These are phyloP conservation scores for Parietaria judaica DNA, from an alignment of 306 rosid species.

Conservation along the genomic window DNA sequence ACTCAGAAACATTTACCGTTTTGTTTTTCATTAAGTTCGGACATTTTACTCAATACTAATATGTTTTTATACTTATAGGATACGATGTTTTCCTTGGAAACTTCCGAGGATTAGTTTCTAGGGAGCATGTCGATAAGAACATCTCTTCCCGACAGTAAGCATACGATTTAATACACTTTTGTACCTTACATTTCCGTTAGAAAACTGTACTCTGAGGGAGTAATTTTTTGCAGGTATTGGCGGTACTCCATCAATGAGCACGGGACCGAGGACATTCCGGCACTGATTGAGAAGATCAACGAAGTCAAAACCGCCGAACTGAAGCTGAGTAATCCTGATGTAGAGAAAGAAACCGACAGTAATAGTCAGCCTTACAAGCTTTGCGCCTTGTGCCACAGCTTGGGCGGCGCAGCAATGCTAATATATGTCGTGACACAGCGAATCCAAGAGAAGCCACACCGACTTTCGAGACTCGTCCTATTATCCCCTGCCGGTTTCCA, in stretches of 20 bases:
- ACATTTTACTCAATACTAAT: constrained; percentile 6
- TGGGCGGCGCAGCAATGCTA: constrained; percentile 82
- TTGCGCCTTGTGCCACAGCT: constrained; percentile 76
- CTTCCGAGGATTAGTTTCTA: constrained; percentile 75
- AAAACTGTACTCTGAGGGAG: background rate
- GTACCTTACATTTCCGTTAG: too few relatives aligned
- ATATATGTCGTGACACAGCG: constrained; percentile 61
- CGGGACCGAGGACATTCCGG: constrained; percentile 86
- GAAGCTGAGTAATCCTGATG: constrained; percentile 54
- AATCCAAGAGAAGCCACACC: constrained; percentile 65
- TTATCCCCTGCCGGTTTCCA: constrained; percentile 95
- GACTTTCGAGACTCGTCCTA: constrained; percentile 75
- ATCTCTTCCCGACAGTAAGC: constrained; percentile 80
- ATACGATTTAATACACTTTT: background rate
- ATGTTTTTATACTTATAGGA: constrained; percentile 37
- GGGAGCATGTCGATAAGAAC: constrained; percentile 65
- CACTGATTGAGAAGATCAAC: constrained; percentile 80
- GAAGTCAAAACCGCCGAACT: constrained; percentile 67
- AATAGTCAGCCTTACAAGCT: constrained; percentile 67
- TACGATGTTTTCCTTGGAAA: constrained; percentile 84
- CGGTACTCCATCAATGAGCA: constrained; percentile 85
- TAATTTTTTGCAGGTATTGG: constrained; percentile 64
- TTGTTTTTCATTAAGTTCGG: constrained; percentile 7
- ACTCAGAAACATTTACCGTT: background rate
- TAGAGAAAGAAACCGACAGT: constrained; percentile 42